Base-by-base conservation (phyloP, 179 eudicot genomes). In the Dionaea muscipula region DNA sequence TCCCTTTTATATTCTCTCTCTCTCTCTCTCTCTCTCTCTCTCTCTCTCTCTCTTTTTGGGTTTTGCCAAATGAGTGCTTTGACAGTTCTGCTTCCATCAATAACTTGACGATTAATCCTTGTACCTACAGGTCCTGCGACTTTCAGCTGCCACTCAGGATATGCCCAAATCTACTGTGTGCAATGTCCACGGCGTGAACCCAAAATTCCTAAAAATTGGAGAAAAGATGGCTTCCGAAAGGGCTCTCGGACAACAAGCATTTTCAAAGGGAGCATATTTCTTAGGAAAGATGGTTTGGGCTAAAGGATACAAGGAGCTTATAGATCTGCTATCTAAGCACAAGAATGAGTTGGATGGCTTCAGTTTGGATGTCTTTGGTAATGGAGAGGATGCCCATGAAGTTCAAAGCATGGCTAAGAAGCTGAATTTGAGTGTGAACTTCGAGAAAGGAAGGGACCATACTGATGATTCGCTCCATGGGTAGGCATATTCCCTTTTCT, bases 201-300 rank as follows among this genome's bases (percentile, higher is more conserved):
- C 98, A 4, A 84, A 75, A 70, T 86, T 91, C 61, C 64, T 91
- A 15, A 69, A 77, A 69, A 84, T 91, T 74, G 98, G 98, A 12
- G 98, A 91, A 43, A 84, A 68, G 64, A 54, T 90, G 63, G 94
- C 94, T 59, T 79, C 80, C 62, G 95, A 87, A 57, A 80, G 86
- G 80, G 89, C 75, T 55, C 63, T 61, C 57, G 98, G 98, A 43
- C 75, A 87, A 63, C 75, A 72, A 65, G 71, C 80, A 57, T 91
- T 87, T 63, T 80, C 98, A 15, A 82, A 90, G 61, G 98, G 98
- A 64, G 98, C 98, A 52, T 91, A 91, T 74, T 91, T 87, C 66
- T 66, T 91, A 53, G 98, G 98, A 18, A 91, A 91, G 76, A 82
- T 91, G 98, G 98, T 91, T 16, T 91, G 98, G 98, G 95, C 95